Conservation (phyloP, 2,329 filamentous ascomycete species). For the Capronia coronata region DNA sequence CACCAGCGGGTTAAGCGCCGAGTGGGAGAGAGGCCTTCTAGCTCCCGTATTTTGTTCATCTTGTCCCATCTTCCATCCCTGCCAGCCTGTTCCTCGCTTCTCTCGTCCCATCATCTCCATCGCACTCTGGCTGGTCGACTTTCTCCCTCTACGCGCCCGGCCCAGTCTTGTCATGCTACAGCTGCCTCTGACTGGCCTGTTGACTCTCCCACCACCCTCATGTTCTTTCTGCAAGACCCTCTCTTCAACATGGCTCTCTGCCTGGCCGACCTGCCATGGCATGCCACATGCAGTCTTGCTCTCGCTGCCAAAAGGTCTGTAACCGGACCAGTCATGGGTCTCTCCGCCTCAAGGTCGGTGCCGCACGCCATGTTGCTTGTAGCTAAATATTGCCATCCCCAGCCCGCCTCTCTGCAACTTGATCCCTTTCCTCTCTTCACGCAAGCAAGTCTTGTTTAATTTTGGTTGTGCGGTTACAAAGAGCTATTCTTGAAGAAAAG, state of each 20-base stretch:
- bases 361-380: constrained; percentile 5
- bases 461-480: constrained; percentile 22
- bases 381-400: constrained; percentile 29
- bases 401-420: constrained; percentile 8
- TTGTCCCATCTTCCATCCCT: background rate
- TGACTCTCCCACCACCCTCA: background rate
- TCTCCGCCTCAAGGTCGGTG: constrained; percentile 8
- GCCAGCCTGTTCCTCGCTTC: background rate
- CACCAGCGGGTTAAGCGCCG: constrained; percentile 13
- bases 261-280: constrained; percentile 15
- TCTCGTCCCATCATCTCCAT: background rate
- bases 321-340: constrained; percentile 6
- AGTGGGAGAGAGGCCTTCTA: constrained; percentile 2
- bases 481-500: constrained; percentile 24
- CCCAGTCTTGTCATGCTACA: constrained; percentile 1
- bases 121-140: constrained; percentile 1
- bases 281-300: background rate
- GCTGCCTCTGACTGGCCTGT: constrained; percentile 5
- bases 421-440: constrained; percentile 22
- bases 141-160: constrained; percentile 19
- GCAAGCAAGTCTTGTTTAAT: constrained; percentile 31
- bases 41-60: background rate
- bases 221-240: constrained; percentile 3
- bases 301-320: background rate
- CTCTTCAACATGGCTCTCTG: constrained; percentile 9